Base-by-base conservation (phyloP, 257 asterid genomes). In the Sherardia arvensis region DNA sequence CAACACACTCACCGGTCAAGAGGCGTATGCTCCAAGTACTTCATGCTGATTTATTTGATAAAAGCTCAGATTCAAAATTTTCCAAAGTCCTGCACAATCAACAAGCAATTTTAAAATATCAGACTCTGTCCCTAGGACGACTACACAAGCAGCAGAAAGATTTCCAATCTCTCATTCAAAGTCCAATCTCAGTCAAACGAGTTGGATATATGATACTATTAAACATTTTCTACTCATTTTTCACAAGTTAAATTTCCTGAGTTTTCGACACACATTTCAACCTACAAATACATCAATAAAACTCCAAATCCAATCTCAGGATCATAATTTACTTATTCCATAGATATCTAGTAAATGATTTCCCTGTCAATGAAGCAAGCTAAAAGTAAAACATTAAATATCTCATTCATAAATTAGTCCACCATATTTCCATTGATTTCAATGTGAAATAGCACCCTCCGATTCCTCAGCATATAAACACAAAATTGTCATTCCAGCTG, bases 11-110 rank as follows among this genome's bases (percentile, higher is more conserved):
- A 91, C 98, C 83, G 74, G 55, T 85, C 96, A 63, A 91, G 90
- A 59, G 95, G 92, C 23, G 92, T 82, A 74, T 76, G 85, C 78
- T 91, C 98, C 88, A 91, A 68, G 81, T 74, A 91, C 83, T 91
- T 91, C 98, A 91, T 87, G 73, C 69, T 76, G 68, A 73, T 40
- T 58, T 22, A 69, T 66, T 65, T 26, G 53, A 47, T 22, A 43
- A 63, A 66, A n/a, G 21, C 67, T 69, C 43, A 18, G 40, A 58
- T 66, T 43, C 51, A 62, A 53, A 70, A 45, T 59, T 26, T 32
- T 26, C 45, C 61, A 22, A 17, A 33, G 66, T 43, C 47, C 77
- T 67, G 67, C 65, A 9, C 61, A 9, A 28, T 23, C 21, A 65
- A 64, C 34, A 34, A 22, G 36, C 15, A 15, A 7, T 65, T 23